phyloP scores from a whole-genome alignment of 2,329 filamentous ascomycete genomes.

The Fusarium sp. region DNA sequence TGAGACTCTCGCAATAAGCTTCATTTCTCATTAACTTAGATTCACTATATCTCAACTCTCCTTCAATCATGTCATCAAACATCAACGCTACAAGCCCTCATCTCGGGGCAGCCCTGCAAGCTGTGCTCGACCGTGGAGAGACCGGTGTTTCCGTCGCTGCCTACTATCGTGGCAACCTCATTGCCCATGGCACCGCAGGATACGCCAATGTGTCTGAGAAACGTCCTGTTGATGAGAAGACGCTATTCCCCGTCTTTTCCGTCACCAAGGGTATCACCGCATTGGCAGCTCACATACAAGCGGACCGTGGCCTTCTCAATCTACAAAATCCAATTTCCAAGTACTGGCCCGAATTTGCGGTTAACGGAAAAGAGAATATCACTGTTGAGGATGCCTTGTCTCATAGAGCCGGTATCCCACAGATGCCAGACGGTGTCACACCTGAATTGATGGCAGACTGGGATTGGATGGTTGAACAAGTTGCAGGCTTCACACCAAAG shows the following conservation, averaged over 20 bases:
- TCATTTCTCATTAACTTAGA: not conserved
- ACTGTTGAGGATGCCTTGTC: slow-evolving; percentile 9
- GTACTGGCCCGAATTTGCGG: slow-evolving; percentile 31
- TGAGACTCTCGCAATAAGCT: not conserved
- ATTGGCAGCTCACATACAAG: slow-evolving; percentile 19
- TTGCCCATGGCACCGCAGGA: slow-evolving; percentile 5
- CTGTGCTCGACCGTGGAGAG: not conserved
- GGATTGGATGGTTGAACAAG: slow-evolving; percentile 9
- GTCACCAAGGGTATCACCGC: slow-evolving; percentile 29
- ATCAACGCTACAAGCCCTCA: not conserved
- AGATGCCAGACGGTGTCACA: slow-evolving; percentile 14
- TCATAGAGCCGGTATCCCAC: slow-evolving; percentile 19
- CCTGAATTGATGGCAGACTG: slow-evolving; percentile 18
- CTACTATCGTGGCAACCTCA: not conserved
- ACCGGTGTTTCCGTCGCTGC: not conserved
- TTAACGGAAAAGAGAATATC: slow-evolving; percentile 19
- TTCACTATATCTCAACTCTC: not conserved
- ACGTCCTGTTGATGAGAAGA: not conserved
- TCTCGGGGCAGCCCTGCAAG: not conserved
- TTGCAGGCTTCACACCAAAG: not conserved
- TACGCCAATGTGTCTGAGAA: not conserved
- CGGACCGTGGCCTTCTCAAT: slow-evolving; percentile 11
- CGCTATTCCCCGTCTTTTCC: slow-evolving; percentile 20
- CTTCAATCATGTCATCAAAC: not conserved
- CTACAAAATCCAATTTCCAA: not conserved